Conservation (phyloP, 129 eudicot species). For the Heracleum sosnowskyi region DNA sequence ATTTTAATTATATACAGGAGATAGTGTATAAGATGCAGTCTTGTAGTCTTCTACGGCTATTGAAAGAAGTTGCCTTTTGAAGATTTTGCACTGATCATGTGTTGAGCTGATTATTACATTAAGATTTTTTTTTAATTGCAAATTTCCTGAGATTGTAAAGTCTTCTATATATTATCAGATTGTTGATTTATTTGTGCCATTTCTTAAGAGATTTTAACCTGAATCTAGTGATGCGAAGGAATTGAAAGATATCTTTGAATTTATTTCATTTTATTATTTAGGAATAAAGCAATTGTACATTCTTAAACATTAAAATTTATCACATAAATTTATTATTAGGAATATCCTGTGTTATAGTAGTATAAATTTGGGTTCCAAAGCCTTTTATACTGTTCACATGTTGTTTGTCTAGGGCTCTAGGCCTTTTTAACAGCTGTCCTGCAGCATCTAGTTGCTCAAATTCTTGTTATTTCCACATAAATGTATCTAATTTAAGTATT, state of each 20-base stretch:
- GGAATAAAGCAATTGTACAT: no score
- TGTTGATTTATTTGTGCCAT: not conserved
- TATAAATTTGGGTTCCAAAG: no score
- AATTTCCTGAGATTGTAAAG: not conserved
- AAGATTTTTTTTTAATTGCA: not conserved
- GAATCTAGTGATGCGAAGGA: no score
- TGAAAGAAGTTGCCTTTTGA: not conserved
- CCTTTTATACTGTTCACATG: no score
- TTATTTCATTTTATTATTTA: no score
- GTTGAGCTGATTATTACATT: not conserved
- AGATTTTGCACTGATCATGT: not conserved
- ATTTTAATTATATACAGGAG: not conserved
- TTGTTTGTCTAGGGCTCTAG: no score
- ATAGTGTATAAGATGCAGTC: no score
- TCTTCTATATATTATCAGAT: not conserved
- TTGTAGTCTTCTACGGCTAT: not conserved
- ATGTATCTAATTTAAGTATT: slow-evolving; percentile 12
- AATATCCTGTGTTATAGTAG: no score
- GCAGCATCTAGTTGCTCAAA: not conserved
- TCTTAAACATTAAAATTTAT: no score
- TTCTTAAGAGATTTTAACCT: not conserved
- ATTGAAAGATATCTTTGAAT: no score
- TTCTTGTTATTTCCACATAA: not conserved
- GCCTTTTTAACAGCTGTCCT: no score
- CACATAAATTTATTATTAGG: no score